phyloP scores from a whole-genome alignment of 2,329 filamentous ascomycete genomes.

The Calonectria naviculata region DNA sequence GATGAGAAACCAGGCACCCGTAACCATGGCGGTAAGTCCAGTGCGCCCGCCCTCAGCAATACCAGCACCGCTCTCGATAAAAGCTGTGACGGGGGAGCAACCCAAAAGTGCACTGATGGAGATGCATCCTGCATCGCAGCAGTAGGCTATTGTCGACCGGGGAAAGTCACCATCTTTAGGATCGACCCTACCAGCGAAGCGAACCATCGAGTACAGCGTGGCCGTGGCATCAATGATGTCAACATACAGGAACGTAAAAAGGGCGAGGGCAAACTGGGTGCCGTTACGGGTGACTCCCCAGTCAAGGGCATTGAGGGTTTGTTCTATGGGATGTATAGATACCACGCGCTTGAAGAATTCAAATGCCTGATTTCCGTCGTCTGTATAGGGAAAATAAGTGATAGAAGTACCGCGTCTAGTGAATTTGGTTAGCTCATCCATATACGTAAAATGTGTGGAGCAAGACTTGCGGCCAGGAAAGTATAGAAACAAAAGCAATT shows the following conservation, averaged over 20 bases:
- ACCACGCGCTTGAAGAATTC: slow-evolving; percentile 86
- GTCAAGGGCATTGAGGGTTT: slow-evolving; percentile 73
- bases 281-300: slow-evolving; percentile 75
- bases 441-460: fast-evolving
- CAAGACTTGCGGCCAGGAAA: slow-evolving; percentile 78
- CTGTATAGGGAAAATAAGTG: slow-evolving; percentile 80
- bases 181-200: slow-evolving; percentile 72
- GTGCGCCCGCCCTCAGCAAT: slow-evolving; percentile 78
- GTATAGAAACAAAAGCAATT: slow-evolving; percentile 81
- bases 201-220: slow-evolving; percentile 79
- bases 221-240: slow-evolving; percentile 80
- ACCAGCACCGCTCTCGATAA: slow-evolving; percentile 77
- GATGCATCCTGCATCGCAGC: slow-evolving; percentile 72
- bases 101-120: slow-evolving; percentile 75
- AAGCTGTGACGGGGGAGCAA: slow-evolving; percentile 74
- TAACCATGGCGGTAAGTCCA: slow-evolving; percentile 73
- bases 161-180: slow-evolving; percentile 78
- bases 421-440: neutral
- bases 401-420: slow-evolving; percentile 63
- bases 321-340: slow-evolving; percentile 77
- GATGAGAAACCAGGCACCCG: slow-evolving; percentile 74
- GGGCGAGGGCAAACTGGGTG: slow-evolving; percentile 78
- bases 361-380: slow-evolving; percentile 73
- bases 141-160: slow-evolving; percentile 80
- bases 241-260: slow-evolving; percentile 79